Percentiles rank a stretch among this genome's conserved stretches.
These are phyloP conservation scores for Penicillium sp. DNA, from an alignment of 2,329 filamentous ascomycete species.

Conservation along the genomic window DNA sequence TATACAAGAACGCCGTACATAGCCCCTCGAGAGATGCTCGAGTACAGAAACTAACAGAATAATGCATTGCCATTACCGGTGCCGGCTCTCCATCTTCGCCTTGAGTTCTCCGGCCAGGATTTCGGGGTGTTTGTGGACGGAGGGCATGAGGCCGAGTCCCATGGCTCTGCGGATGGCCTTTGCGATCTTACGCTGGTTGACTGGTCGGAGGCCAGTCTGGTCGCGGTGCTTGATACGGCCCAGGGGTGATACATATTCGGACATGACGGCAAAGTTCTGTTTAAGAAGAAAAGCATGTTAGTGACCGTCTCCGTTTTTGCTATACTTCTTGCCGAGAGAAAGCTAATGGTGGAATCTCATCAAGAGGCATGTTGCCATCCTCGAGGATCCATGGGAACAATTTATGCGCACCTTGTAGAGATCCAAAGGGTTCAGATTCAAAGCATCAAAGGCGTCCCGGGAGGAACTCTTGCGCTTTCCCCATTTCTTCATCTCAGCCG, in stretches of 20 bases:
- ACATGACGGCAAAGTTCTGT: slow-evolving; percentile 90
- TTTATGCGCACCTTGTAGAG: slow-evolving; percentile 75
- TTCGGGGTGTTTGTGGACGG: slow-evolving; percentile 86
- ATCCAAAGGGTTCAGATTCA: slow-evolving; percentile 78
- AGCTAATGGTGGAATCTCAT: too few species aligned
- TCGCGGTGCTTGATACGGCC: slow-evolving; percentile 81
- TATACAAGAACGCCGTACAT: slow-evolving; percentile 22
- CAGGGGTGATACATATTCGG: slow-evolving; percentile 82
- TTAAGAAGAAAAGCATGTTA: slow-evolving; percentile 8
- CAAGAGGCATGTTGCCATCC: too few species aligned
- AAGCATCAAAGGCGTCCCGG: slow-evolving; percentile 75
- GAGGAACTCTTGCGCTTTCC: slow-evolving; percentile 59
- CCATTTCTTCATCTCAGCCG: slow-evolving; percentile 82
- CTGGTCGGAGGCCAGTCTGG: slow-evolving; percentile 78
- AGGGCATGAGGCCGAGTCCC: slow-evolving; percentile 89
- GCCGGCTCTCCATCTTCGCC: slow-evolving; percentile 30
- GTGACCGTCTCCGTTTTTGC: slow-evolving; percentile 4
- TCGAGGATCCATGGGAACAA: too few species aligned
- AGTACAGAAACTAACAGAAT: background rate
- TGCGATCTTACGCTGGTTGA: slow-evolving; percentile 90
- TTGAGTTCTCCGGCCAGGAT: slow-evolving; percentile 58
- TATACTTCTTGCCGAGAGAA: too few species aligned
- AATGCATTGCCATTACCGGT: slow-evolving; percentile 14
- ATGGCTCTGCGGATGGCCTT: slow-evolving; percentile 90
- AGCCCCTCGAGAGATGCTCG: slow-evolving; percentile 1